Conservation (phyloP, 1,284 basidiomycete genomes). For the Cryptococcus neoformans region DNA sequence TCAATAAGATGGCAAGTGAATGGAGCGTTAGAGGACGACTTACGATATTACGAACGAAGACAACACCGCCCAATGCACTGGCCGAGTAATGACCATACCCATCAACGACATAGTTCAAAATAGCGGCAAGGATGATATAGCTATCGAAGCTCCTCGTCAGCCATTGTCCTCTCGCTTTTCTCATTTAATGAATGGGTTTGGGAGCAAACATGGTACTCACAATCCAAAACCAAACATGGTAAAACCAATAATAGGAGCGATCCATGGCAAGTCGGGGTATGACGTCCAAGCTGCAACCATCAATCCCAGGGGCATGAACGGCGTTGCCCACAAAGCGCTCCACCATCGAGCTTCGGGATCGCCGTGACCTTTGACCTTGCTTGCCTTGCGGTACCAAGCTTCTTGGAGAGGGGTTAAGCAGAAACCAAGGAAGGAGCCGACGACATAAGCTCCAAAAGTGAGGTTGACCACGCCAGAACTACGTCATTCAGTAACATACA, state of each 20-base stretch:
- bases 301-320: slow-evolving; percentile 32
- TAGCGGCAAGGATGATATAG: slow-evolving; percentile 29
- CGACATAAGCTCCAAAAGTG: slow-evolving; percentile 30
- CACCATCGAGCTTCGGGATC: slow-evolving; percentile 37
- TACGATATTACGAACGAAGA: slow-evolving; percentile 29
- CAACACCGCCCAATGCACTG: slow-evolving; percentile 24
- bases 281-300: slow-evolving; percentile 40
- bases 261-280: slow-evolving; percentile 23
- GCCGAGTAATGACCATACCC: slow-evolving; percentile 33
- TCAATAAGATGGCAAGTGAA: not conserved
- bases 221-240: slow-evolving; percentile 36
- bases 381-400: slow-evolving; percentile 24
- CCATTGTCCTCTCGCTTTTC: not conserved
- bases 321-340: slow-evolving; percentile 26
- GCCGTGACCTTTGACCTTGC: slow-evolving; percentile 13
- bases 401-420: slow-evolving; percentile 19
- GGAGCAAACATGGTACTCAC: slow-evolving; percentile 12
- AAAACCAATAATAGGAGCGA: slow-evolving; percentile 35
- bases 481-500: not conserved
- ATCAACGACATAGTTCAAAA: slow-evolving; percentile 32
- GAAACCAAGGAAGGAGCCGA: slow-evolving; percentile 31
- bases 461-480: slow-evolving; percentile 32
- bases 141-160: slow-evolving; percentile 5
- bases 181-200: no score
- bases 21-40: not conserved